Percentiles rank a stretch among this genome's conserved stretches.
phyloP scores from a whole-genome alignment of 73 alveolate genomes.

The Paramecium primaurelia region DNA sequence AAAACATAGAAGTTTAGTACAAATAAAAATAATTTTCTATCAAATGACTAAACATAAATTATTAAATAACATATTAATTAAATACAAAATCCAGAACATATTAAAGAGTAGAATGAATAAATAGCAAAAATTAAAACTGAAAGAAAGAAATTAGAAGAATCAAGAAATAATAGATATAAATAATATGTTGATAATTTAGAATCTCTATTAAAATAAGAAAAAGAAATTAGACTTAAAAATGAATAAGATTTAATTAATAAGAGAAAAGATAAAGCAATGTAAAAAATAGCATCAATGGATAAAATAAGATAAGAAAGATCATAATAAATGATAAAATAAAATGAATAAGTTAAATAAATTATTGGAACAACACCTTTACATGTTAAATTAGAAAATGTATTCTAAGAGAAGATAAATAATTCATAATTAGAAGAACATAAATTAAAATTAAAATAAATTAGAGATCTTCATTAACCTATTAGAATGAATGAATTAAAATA shows the following conservation, averaged over 20 bases:
- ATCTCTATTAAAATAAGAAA: neutral
- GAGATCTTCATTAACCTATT: neutral
- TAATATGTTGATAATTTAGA: neutral
- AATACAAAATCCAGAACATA: neutral
- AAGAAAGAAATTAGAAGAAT: neutral
- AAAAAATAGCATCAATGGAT: neutral
- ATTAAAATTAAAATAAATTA: neutral
- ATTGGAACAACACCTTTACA: neutral
- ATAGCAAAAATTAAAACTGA: neutral
- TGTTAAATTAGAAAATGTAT: neutral
- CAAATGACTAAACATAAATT: neutral
- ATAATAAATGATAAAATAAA: neutral
- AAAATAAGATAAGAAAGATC: constrained; percentile 3
- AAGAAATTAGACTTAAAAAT: neutral
- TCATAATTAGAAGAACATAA: neutral
- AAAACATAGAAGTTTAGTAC: neutral
- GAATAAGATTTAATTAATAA: neutral
- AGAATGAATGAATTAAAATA: neutral
- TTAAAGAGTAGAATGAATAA: constrained; percentile 13
- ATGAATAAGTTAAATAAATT: neutral
- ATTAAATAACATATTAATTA: neutral
- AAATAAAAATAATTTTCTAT: neutral
- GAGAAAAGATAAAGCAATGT: neutral
- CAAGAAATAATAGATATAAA: constrained; percentile 17
- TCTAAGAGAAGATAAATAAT: neutral